A percentile compares a stretch with the other conserved stretches of the same genome.
Evolutionary conservation across 1,284 basidiomycete species (phyloP).

Genomic region (Cyathus pygmaeus): DNA sequence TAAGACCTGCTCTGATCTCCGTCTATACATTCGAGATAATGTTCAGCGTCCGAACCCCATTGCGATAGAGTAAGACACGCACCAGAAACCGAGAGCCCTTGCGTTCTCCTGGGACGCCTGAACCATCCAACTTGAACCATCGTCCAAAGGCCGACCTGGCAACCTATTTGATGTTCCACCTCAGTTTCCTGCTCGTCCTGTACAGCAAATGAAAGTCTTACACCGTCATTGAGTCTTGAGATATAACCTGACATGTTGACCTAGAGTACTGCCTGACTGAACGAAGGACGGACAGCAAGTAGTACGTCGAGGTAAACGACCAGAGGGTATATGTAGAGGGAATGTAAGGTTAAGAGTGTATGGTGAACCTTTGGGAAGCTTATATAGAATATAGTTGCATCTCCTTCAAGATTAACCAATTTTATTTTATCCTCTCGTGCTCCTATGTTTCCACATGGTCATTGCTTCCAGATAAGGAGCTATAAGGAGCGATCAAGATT

Average conservation of each 20-base stretch:
- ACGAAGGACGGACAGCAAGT: neutral
- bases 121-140: slow-evolving; percentile 89
- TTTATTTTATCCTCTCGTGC: no score
- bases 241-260: slow-evolving; percentile 9
- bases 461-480: no score
- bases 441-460: no score
- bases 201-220: slow-evolving; percentile 17
- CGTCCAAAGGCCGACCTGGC: slow-evolving; percentile 79
- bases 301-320: neutral
- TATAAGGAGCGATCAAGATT: no score
- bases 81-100: slow-evolving; percentile 81
- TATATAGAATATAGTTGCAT: no score
- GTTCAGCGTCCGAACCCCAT: neutral
- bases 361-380: no score
- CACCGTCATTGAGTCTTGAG: slow-evolving; percentile 36
- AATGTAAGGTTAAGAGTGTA: no score
- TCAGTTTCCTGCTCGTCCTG: slow-evolving; percentile 3
- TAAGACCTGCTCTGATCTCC: slow-evolving; percentile 84
- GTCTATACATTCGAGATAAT: slow-evolving; percentile 54
- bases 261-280: neutral
- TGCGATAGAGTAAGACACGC: slow-evolving; percentile 29
- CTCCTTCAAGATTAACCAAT: no score
- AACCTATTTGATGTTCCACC: slow-evolving; percentile 52
- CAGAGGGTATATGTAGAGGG: neutral
- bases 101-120: slow-evolving; percentile 80